Evolutionary conservation across 2,329 filamentous ascomycete genomes (phyloP).

Genomic region (Celoporthe dispersa): DNA sequence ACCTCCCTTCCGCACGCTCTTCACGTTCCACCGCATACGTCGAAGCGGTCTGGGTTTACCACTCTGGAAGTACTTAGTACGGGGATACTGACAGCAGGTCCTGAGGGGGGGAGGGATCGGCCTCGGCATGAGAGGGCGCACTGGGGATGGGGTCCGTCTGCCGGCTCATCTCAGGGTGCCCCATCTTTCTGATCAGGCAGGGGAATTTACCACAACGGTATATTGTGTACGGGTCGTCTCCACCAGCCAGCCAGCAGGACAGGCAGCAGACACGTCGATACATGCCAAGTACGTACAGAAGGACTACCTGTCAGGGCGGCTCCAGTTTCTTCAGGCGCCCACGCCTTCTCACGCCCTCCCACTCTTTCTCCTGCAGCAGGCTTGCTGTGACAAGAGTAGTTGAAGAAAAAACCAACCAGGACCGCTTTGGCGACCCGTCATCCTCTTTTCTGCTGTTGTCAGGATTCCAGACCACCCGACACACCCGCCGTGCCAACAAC

Average conservation of each 20-base stretch:
- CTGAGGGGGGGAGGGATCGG: background rate
- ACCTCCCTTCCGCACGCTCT: background rate
- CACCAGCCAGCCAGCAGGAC: background rate
- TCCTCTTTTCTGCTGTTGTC: background rate
- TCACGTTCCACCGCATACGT: background rate
- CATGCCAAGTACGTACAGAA: background rate
- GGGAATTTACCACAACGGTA: background rate
- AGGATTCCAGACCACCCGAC: background rate
- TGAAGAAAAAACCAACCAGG: no score
- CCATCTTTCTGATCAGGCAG: background rate
- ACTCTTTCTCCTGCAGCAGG: background rate
- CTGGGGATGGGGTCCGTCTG: background rate
- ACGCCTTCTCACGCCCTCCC: background rate
- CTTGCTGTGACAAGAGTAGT: background rate
- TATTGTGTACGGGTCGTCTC: background rate
- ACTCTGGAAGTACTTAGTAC: background rate
- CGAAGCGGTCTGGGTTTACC: background rate
- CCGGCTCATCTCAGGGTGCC: slow-evolving; percentile 3
- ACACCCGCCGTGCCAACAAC: background rate
- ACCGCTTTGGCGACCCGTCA: background rate
- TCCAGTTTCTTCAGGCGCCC: background rate
- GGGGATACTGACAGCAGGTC: no score
- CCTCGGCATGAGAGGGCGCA: slow-evolving; percentile 6
- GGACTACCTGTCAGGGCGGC: background rate
- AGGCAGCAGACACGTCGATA: slow-evolving; percentile 1